Evolutionary conservation across 2,329 filamentous ascomycete species (phyloP).

Genomic region (Cadophora luteo-olivacea): DNA sequence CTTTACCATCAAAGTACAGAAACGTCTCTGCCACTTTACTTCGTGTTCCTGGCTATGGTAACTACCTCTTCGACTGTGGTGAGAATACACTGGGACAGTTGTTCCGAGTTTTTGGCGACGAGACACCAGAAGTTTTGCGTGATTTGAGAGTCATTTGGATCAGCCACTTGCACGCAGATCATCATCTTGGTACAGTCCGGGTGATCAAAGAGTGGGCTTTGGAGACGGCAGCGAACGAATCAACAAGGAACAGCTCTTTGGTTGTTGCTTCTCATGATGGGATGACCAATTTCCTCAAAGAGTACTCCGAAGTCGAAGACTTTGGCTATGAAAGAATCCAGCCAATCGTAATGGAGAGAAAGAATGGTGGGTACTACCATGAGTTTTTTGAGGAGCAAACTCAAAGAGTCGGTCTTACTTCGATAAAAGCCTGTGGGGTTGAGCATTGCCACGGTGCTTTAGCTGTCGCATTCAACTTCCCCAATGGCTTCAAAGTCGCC

Average conservation of each 20-base stretch:
- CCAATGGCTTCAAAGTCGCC: slow-evolving; percentile 81
- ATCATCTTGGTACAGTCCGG: slow-evolving; percentile 85
- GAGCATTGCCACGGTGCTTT: slow-evolving; percentile 81
- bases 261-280: slow-evolving; percentile 71
- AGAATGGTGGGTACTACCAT: slow-evolving; percentile 34
- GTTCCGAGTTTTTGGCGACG: slow-evolving; percentile 72
- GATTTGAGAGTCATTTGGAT: slow-evolving; percentile 88
- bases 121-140: slow-evolving; percentile 73
- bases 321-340: slow-evolving; percentile 66
- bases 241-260: slow-evolving; percentile 53
- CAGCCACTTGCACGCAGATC: slow-evolving; percentile 94
- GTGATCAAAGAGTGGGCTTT: slow-evolving; percentile 83
- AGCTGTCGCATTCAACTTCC: slow-evolving; percentile 79
- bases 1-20: slow-evolving; percentile 88
- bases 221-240: slow-evolving; percentile 52
- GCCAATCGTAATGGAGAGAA: slow-evolving; percentile 33
- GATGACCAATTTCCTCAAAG: slow-evolving; percentile 79
- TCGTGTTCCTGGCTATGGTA: slow-evolving; percentile 83
- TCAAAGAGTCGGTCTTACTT: slow-evolving; percentile 64
- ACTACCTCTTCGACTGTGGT: slow-evolving; percentile 88
- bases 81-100: slow-evolving; percentile 93
- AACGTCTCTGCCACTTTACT: slow-evolving; percentile 92
- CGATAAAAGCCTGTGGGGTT: slow-evolving; percentile 72
- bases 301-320: slow-evolving; percentile 81
- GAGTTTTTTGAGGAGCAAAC: slow-evolving; percentile 50